These are phyloP conservation scores for Pseudopyricularia cyperi DNA, from an alignment of 2,329 filamentous ascomycete genomes.

Conservation along the genomic window DNA sequence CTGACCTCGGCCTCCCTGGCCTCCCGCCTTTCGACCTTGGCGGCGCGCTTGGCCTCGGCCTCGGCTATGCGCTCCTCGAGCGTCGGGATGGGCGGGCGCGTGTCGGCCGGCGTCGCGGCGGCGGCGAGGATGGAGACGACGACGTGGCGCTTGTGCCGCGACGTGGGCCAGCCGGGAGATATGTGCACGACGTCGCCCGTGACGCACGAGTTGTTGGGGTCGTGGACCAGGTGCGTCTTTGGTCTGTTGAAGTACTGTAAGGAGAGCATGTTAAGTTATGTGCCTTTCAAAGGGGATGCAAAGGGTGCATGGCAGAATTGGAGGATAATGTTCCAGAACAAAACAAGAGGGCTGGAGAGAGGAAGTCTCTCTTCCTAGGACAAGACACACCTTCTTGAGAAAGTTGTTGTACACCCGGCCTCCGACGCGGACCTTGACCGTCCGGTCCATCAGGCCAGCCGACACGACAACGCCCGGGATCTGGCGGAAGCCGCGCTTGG, in stretches of 20 bases:
- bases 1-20: constrained; percentile 12
- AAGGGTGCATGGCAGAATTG: background rate
- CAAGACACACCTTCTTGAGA: constrained; percentile 53
- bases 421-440: constrained; percentile 65
- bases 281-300: too few species aligned
- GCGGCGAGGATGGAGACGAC: constrained; percentile 65
- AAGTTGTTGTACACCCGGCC: constrained; percentile 58
- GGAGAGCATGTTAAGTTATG: background rate
- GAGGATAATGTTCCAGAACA: background rate
- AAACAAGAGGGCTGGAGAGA: background rate
- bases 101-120: constrained; percentile 45
- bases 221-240: constrained; percentile 59
- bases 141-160: constrained; percentile 57
- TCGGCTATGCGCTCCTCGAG: constrained; percentile 45
- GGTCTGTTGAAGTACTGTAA: constrained; percentile 51
- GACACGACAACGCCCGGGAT: constrained; percentile 62
- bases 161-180: constrained; percentile 49
- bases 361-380: background rate
- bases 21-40: constrained; percentile 43
- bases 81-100: constrained; percentile 52
- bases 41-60: constrained; percentile 38
- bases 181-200: constrained; percentile 67
- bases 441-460: constrained; percentile 64
- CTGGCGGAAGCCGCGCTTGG: constrained; percentile 33
- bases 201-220: constrained; percentile 60